These are phyloP conservation scores for Hypoxylon perforatum DNA, from an alignment of 495 filamentous ascomycete species.

Conservation along the genomic window DNA sequence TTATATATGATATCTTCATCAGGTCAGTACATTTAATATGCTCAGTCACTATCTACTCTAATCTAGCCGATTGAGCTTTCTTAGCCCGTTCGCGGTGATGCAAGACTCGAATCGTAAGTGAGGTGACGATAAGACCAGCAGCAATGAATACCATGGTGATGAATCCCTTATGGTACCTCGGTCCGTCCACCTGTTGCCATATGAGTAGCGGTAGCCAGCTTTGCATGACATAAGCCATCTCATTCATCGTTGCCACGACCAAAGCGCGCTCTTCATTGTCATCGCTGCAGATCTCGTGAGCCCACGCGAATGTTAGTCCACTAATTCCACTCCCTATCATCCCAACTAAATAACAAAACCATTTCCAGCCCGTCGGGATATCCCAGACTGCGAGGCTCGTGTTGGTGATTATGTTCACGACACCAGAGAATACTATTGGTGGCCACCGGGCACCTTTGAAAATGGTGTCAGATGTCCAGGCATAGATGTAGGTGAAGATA, in stretches of 20 bases:
- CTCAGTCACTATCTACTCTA: constrained; percentile 16
- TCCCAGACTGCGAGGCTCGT: constrained; percentile 55
- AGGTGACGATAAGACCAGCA: constrained; percentile 47
- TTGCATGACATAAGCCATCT: constrained; percentile 55
- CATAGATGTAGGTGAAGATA: constrained; percentile 54
- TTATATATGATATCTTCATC: background rate
- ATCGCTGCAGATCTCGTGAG: constrained; percentile 62
- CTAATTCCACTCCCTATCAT: constrained; percentile 50
- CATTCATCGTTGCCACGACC: constrained; percentile 57
- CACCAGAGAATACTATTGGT: constrained; percentile 54
- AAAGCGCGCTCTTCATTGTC: constrained; percentile 67
- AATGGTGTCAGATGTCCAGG: constrained; percentile 61
- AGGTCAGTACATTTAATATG: background rate
- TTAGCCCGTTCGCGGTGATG: constrained; percentile 53
- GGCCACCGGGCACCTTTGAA: constrained; percentile 67
- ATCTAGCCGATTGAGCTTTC: constrained; percentile 25
- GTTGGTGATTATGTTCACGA: constrained; percentile 54
- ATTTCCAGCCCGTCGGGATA: constrained; percentile 56
- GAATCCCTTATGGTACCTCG: constrained; percentile 57
- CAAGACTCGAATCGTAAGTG: constrained; percentile 52
- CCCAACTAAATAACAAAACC: constrained; percentile 62
- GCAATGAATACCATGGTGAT: constrained; percentile 55
- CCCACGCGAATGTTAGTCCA: constrained; percentile 59
- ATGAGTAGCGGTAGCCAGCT: constrained; percentile 59
- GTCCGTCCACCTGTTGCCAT: constrained; percentile 61